These are phyloP conservation scores for Mixia osmundae DNA, from an alignment of 1,284 basidiomycete species.

Conservation along the genomic window DNA sequence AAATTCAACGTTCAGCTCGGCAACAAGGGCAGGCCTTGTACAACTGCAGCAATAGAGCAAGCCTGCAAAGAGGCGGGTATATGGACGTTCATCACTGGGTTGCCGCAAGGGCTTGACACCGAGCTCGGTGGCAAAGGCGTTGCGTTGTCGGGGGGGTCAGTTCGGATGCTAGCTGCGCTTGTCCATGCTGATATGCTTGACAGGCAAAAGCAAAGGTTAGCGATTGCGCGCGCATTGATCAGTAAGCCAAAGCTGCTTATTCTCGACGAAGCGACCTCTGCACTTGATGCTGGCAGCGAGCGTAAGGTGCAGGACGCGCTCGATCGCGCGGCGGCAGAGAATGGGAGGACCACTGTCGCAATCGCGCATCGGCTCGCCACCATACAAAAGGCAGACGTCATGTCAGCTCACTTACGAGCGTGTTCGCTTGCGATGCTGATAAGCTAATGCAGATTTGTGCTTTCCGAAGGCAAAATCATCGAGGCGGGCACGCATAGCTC, in stretches of 20 bases:
- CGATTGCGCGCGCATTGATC: slow-evolving; percentile 28
- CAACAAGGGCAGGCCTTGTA: slow-evolving; percentile 50
- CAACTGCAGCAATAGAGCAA: slow-evolving; percentile 56
- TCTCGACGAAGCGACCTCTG: slow-evolving; percentile 31
- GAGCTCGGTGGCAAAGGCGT: slow-evolving; percentile 25
- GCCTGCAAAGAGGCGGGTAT: slow-evolving; percentile 81
- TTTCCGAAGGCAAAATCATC: slow-evolving; percentile 67
- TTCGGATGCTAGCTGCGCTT: slow-evolving; percentile 25
- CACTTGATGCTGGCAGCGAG: slow-evolving; percentile 69
- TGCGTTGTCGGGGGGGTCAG: slow-evolving; percentile 27
- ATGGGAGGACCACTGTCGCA: slow-evolving; percentile 77
- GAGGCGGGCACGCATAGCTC: slow-evolving; percentile 57
- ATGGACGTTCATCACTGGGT: slow-evolving; percentile 71
- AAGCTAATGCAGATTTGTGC: slow-evolving; percentile 68
- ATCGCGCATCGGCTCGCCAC: slow-evolving; percentile 55
- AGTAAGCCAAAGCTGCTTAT: slow-evolving; percentile 27
- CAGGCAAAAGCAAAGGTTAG: slow-evolving; percentile 60
- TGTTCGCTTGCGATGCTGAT: slow-evolving; percentile 1
- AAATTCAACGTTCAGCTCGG: slow-evolving; percentile 84
- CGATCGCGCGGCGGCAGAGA: slow-evolving; percentile 46
- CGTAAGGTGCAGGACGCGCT: slow-evolving; percentile 65
- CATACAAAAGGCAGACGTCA: slow-evolving; percentile 28
- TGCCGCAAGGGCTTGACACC: slow-evolving; percentile 66
- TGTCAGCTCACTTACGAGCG: slow-evolving; percentile 30
- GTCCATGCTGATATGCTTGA: slow-evolving; percentile 97